Percentiles rank a stretch among this genome's conserved stretches.
Evolutionary conservation across 208 protist species (phyloP).

Genomic region (Crithidia brevicula): DNA sequence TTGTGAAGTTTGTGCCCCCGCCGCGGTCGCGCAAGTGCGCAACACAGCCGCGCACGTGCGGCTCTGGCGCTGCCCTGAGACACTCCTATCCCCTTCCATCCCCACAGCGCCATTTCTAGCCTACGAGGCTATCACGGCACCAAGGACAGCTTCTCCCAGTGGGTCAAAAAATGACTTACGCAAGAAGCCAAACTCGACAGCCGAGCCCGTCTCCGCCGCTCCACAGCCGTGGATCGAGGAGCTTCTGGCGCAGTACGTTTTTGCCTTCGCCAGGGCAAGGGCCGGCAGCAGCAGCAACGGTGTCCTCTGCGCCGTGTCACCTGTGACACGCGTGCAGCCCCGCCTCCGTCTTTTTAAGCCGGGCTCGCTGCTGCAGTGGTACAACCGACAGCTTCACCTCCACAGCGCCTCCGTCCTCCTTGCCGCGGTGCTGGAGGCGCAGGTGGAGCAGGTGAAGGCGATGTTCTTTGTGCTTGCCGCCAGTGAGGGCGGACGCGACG

Average conservation of each 20-base stretch:
- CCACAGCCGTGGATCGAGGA: slow-evolving; percentile 7
- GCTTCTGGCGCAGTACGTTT: slow-evolving; percentile 17
- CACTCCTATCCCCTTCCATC: slow-evolving; percentile 1
- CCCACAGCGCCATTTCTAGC: slow-evolving; percentile 9
- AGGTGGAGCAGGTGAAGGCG: slow-evolving; percentile 25
- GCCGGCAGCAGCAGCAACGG: background rate
- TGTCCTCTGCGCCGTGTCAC: slow-evolving; percentile 7
- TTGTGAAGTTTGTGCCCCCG: slow-evolving; percentile 15
- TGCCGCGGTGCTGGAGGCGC: slow-evolving; percentile 10
- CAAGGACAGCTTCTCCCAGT: too few species aligned
- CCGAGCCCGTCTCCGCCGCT: background rate
- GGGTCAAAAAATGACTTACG: background rate
- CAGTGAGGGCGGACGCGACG: background rate
- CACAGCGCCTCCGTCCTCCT: slow-evolving; percentile 9
- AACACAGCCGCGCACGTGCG: slow-evolving; percentile 6
- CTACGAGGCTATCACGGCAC: background rate
- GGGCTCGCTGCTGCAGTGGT: slow-evolving; percentile 16
- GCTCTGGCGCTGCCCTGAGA: slow-evolving; percentile 16
- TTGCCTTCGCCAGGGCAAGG: slow-evolving; percentile 9
- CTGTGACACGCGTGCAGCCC: slow-evolving; percentile 12
- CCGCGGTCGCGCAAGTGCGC: background rate
- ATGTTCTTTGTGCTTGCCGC: slow-evolving; percentile 15
- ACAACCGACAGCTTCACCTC: slow-evolving; percentile 4
- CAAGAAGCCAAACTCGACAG: background rate
- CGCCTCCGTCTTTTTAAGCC: slow-evolving; percentile 17